A percentile compares a stretch with the other conserved stretches of the same genome.
Conservation (phyloP, 2,329 filamentous ascomycete species). For the Trichoderma oligosporum region DNA sequence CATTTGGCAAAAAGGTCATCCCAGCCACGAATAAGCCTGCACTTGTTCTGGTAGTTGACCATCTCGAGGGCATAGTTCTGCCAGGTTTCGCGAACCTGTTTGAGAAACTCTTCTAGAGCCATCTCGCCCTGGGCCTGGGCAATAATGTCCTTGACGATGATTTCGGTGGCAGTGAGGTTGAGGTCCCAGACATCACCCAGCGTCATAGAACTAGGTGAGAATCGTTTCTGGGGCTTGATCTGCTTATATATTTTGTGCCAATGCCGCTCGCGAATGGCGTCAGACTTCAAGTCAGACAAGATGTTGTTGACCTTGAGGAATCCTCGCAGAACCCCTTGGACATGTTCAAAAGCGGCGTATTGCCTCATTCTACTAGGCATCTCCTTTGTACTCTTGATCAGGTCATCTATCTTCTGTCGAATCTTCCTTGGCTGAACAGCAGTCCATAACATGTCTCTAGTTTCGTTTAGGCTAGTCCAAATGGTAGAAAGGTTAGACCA, state of each 20-base stretch:
- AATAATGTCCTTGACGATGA: constrained; percentile 87
- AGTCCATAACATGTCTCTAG: constrained; percentile 88
- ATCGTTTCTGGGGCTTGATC: constrained; percentile 85
- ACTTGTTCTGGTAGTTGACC: constrained; percentile 97
- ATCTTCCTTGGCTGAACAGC: constrained; percentile 94
- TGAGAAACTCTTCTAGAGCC: constrained; percentile 95
- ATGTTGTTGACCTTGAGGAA: constrained; percentile 88
- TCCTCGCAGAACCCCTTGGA: constrained; percentile 84
- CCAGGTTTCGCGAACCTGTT: constrained; percentile 95
- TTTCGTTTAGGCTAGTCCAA: constrained; percentile 92
- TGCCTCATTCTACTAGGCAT: constrained; percentile 99
- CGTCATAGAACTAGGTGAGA: constrained; percentile 90
- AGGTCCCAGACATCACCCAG: constrained; percentile 99
- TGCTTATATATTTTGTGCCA: constrained; percentile 98
- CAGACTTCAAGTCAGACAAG: constrained; percentile 87
- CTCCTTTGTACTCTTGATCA: constrained; percentile 97
- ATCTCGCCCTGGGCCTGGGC: constrained; percentile 96
- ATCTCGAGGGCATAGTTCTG: constrained; percentile 91
- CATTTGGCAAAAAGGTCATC: constrained; percentile 98
- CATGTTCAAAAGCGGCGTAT: constrained; percentile 98
- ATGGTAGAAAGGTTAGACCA: constrained; percentile 95
- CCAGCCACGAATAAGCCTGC: constrained; percentile 93
- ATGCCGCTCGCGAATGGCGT: constrained; percentile 92
- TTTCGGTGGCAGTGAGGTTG: constrained; percentile 81
- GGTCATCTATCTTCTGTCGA: constrained; percentile 78